phyloP scores from a whole-genome alignment of 768 basidiomycete genomes.

The Lentinula guzmanii region DNA sequence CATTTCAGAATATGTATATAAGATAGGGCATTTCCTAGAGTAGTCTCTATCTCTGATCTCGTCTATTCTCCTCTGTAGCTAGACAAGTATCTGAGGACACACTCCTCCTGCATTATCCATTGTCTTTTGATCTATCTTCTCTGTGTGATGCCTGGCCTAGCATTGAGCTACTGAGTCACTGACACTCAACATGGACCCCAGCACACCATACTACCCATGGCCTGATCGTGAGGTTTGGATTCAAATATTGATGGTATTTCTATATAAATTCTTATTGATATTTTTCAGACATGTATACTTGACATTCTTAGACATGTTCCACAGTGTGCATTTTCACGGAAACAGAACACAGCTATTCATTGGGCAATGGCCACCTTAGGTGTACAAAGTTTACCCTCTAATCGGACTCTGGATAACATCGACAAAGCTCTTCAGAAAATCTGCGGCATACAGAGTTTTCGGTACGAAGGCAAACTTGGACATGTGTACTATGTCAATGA shows the following conservation, averaged over 20 bases:
- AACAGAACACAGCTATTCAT: constrained; percentile 21
- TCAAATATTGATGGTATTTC: not conserved
- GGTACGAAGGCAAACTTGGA: constrained; percentile 13
- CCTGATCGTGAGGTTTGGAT: constrained; percentile 12
- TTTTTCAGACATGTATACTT: constrained; percentile 19
- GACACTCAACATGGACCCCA: not conserved
- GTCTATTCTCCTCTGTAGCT: too few relatives aligned
- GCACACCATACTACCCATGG: constrained; percentile 2
- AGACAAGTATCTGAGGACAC: too few relatives aligned
- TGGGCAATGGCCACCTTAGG: constrained; percentile 19
- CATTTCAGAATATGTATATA: too few relatives aligned
- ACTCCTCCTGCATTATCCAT: too few relatives aligned
- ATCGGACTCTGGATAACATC: constrained; percentile 5
- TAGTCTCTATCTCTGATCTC: too few relatives aligned
- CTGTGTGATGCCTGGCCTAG: too few relatives aligned
- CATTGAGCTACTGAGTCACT: too few relatives aligned
- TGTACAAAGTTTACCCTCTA: constrained; percentile 17
- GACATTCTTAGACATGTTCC: constrained; percentile 26
- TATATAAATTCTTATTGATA: not conserved
- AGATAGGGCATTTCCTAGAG: too few relatives aligned
- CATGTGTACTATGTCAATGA: constrained; percentile 15
- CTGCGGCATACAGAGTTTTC: constrained; percentile 13
- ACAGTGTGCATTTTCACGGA: constrained; percentile 21
- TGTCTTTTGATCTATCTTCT: too few relatives aligned
- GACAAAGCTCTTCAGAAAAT: constrained; percentile 9